Evolutionary conservation across 129 eudicot species (phyloP).

Genomic region (Deinandra increscens): DNA sequence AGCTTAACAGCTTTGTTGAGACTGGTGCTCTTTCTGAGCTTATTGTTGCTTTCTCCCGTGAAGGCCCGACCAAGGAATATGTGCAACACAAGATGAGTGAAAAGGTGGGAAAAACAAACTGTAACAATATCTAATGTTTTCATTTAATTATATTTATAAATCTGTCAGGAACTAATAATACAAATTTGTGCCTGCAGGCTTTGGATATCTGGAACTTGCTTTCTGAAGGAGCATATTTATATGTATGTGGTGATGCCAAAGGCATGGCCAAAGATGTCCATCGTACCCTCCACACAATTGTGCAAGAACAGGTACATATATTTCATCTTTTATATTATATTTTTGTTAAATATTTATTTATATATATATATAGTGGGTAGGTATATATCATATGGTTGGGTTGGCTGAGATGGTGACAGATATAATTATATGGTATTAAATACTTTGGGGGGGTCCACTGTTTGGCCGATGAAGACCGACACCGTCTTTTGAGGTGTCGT

Average conservation of each 20-base stretch:
- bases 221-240: slow-evolving; percentile 80
- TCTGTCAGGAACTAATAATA: background rate
- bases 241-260: slow-evolving; percentile 99
- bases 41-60: slow-evolving; percentile 88
- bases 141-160: background rate
- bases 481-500: slow-evolving; percentile 15
- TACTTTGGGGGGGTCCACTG: slow-evolving; percentile 31
- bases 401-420: slow-evolving; percentile 22
- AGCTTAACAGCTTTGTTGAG: slow-evolving; percentile 67
- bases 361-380: slow-evolving; percentile 13
- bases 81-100: slow-evolving; percentile 93
- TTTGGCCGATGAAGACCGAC: slow-evolving; percentile 24
- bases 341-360: background rate
- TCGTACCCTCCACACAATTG: slow-evolving; percentile 88
- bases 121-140: background rate
- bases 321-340: background rate
- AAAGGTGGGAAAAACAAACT: slow-evolving; percentile 43
- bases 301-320: slow-evolving; percentile 76
- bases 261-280: slow-evolving; percentile 99
- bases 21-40: slow-evolving; percentile 90
- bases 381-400: slow-evolving; percentile 17
- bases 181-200: slow-evolving; percentile 49
- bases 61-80: slow-evolving; percentile 89
- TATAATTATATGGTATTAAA: slow-evolving; percentile 27
- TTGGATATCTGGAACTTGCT: slow-evolving; percentile 80